These are phyloP conservation scores for Penicillium aurantiogriseum DNA, from an alignment of 2,329 filamentous ascomycete genomes.

Conservation along the genomic window DNA sequence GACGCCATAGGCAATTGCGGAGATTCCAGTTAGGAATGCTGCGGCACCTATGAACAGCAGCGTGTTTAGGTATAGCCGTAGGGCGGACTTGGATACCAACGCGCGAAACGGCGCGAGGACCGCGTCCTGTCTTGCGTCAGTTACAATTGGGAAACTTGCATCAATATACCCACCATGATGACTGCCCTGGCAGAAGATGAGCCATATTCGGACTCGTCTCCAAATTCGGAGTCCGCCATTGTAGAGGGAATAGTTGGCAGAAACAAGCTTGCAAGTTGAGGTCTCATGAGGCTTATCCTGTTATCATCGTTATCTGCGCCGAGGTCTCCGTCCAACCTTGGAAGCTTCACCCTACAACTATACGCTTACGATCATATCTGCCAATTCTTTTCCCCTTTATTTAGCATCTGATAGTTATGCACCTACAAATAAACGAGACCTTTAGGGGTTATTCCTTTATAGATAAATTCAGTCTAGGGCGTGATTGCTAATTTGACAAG, in stretches of 20 bases:
- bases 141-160: not conserved
- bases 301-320: not conserved
- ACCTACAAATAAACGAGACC: not conserved
- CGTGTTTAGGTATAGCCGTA: constrained; percentile 63
- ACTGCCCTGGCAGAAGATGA: constrained; percentile 12
- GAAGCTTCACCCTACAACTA: not conserved
- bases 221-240: constrained; percentile 25
- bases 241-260: constrained; percentile 1
- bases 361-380: not conserved
- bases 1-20: constrained; percentile 60
- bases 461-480: not conserved
- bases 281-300: not conserved
- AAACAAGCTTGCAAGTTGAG: not conserved
- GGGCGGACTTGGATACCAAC: constrained; percentile 60
- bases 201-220: constrained; percentile 23
- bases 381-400: not conserved
- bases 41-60: constrained; percentile 55
- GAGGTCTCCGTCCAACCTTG: not conserved
- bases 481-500: not conserved
- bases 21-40: constrained; percentile 56
- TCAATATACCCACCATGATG: constrained; percentile 13
- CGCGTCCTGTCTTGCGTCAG: constrained; percentile 47
- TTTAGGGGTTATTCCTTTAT: not conserved
- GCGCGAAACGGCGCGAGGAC: constrained; percentile 55
- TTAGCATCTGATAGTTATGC: not conserved